Conservation (phyloP, 805 yeast species). For the Candida maesae region DNA sequence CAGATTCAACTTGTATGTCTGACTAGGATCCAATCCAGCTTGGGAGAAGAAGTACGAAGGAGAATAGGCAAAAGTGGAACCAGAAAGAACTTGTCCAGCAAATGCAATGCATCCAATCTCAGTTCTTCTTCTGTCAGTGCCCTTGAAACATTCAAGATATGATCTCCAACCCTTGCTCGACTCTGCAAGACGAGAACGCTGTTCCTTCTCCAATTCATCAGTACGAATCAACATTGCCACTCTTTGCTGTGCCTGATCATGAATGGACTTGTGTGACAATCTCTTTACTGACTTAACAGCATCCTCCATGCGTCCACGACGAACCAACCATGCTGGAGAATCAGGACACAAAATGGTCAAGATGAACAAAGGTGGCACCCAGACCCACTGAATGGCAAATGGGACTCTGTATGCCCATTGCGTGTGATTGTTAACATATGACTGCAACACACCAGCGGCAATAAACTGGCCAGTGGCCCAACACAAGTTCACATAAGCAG, state of each 20-base stretch:
- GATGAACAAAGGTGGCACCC: conserved; percentile 47
- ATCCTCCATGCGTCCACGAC: conserved; percentile 36
- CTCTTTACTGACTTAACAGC: conserved; percentile 37
- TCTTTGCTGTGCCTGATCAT: conserved; percentile 17
- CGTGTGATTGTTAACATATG: conserved; percentile 28
- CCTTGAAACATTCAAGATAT: conserved; percentile 42
- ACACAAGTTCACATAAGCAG: conserved; percentile 39
- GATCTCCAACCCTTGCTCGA: conserved; percentile 18
- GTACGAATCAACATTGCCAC: conserved; percentile 21
- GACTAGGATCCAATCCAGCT: conserved; percentile 39
- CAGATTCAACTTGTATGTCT: conserved; percentile 32
- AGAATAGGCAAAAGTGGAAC: conserved; percentile 45
- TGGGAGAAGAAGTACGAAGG: conserved; percentile 43
- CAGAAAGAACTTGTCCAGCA: conserved; percentile 42
- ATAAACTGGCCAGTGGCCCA: conserved; percentile 51
- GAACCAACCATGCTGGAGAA: conserved; percentile 54
- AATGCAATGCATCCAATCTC: conserved; percentile 33
- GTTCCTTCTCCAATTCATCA: conserved; percentile 16
- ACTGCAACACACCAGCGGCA: conserved; percentile 45
- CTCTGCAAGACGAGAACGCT: conserved; percentile 4
- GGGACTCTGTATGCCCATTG: conserved; percentile 48
- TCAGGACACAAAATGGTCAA: conserved; percentile 49
- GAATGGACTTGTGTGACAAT: conserved; percentile 18
- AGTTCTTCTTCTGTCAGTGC: conserved; percentile 43
- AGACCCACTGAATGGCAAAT: conserved; percentile 57